These are phyloP conservation scores for Syzygium oleosum DNA, from an alignment of 345 rosid species.

Conservation along the genomic window DNA sequence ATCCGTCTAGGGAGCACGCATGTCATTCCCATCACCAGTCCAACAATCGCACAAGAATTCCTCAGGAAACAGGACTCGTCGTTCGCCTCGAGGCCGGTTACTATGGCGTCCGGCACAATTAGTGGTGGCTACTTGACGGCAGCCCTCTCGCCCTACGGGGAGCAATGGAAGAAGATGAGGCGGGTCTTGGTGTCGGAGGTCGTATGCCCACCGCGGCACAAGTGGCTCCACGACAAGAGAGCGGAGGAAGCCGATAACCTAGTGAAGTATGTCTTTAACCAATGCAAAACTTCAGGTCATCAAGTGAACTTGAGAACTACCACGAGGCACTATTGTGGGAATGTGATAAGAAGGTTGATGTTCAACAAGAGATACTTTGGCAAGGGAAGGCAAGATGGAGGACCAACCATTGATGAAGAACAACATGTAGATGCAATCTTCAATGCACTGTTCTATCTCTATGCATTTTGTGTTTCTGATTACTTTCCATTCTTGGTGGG, in stretches of 20 bases:
- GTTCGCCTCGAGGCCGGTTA: slow-evolving; percentile 23
- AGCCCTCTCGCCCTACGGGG: slow-evolving; percentile 12
- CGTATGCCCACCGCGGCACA: slow-evolving; percentile 8
- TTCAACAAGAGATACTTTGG: slow-evolving; percentile 21
- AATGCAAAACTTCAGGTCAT: neutral
- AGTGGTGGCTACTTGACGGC: slow-evolving; percentile 14
- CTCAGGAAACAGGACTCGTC: slow-evolving; percentile 22
- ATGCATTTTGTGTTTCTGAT: slow-evolving; percentile 11
- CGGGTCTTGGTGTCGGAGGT: slow-evolving; percentile 23
- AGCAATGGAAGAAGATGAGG: slow-evolving; percentile 45
- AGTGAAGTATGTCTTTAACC: slow-evolving; percentile 19
- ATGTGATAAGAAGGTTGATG: slow-evolving; percentile 20
- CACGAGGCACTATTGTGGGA: slow-evolving; percentile 6
- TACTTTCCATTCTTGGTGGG: slow-evolving; percentile 13
- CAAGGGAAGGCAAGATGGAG: slow-evolving; percentile 5
- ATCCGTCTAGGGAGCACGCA: neutral
- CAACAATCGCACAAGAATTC: slow-evolving; percentile 32
- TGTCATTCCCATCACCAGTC: slow-evolving; percentile 20
- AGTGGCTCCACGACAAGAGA: slow-evolving; percentile 23
- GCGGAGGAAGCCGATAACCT: slow-evolving; percentile 43
- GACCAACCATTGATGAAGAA: slow-evolving; percentile 13
- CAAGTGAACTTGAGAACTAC: slow-evolving; percentile 6
- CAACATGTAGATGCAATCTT: slow-evolving; percentile 22
- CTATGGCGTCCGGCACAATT: neutral
- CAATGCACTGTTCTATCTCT: slow-evolving; percentile 1